Conservation (phyloP, 2,329 filamentous ascomycete genomes). For the Aureobasidium mangrovei region DNA sequence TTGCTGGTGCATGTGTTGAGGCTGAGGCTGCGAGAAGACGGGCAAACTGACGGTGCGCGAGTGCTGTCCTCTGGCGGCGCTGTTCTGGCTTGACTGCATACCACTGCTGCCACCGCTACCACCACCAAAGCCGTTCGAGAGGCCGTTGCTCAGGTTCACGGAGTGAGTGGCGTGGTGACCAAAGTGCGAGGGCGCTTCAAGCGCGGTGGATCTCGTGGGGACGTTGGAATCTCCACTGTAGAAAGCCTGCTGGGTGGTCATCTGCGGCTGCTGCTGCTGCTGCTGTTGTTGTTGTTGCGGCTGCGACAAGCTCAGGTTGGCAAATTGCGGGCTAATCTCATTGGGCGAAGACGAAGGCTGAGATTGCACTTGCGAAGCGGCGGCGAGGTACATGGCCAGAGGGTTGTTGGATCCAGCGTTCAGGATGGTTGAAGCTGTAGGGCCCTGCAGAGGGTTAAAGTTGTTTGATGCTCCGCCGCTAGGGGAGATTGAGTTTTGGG, state of each 20-base stretch:
- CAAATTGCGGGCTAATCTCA: slow-evolving; percentile 31
- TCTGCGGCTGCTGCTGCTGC: slow-evolving; percentile 27
- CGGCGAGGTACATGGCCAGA: slow-evolving; percentile 75
- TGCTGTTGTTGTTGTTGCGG: slow-evolving; percentile 28
- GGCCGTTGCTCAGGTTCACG: slow-evolving; percentile 41
- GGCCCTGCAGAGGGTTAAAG: slow-evolving; percentile 50
- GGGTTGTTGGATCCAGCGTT: slow-evolving; percentile 77
- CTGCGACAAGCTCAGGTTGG: slow-evolving; percentile 41
- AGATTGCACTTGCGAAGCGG: slow-evolving; percentile 55
- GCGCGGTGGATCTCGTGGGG: slow-evolving; percentile 22
- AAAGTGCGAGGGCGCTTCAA: slow-evolving; percentile 33
- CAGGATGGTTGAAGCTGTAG: slow-evolving; percentile 64
- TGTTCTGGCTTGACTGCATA: slow-evolving; percentile 13
- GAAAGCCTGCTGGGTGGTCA: slow-evolving; percentile 69
- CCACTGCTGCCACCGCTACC: slow-evolving; percentile 11
- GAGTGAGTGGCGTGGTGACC: slow-evolving; percentile 46
- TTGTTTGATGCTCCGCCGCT: slow-evolving; percentile 48
- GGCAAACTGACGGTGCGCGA: slow-evolving; percentile 86
- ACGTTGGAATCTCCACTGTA: slow-evolving; percentile 58
- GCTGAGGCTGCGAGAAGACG: slow-evolving; percentile 48
- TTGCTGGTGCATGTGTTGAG: slow-evolving; percentile 33
- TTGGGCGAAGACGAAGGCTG: slow-evolving; percentile 27
- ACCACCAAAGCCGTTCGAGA: slow-evolving; percentile 24
- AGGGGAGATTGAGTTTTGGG: slow-evolving; percentile 52
- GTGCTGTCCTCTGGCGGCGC: slow-evolving; percentile 43